Evolutionary conservation across 2,329 filamentous ascomycete genomes (phyloP).

Genomic region (Lasiodiplodia gonubiensis): DNA sequence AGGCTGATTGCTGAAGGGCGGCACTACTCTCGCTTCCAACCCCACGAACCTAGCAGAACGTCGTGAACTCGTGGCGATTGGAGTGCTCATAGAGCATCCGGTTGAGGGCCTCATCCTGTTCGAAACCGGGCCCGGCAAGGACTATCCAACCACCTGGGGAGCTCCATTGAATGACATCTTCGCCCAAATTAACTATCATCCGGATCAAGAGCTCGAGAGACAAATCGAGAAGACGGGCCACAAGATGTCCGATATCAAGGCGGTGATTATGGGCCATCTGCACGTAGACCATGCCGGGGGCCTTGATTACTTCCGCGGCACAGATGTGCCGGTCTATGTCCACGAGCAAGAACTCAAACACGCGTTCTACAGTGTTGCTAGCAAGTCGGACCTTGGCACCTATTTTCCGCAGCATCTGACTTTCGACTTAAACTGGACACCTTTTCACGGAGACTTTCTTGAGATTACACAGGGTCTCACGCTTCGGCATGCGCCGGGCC

Average conservation of each 20-base stretch:
- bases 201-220: constrained; percentile 34
- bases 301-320: constrained; percentile 43
- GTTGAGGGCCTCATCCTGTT: constrained; percentile 45
- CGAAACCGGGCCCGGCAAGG: constrained; percentile 43
- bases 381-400: constrained; percentile 40
- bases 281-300: constrained; percentile 47
- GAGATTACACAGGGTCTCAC: constrained; percentile 44
- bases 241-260: constrained; percentile 41
- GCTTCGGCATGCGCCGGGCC: constrained; percentile 44
- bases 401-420: constrained; percentile 46
- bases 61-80: constrained; percentile 41
- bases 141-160: constrained; percentile 40
- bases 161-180: constrained; percentile 43
- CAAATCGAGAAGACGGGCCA: constrained; percentile 42
- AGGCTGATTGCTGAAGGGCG: constrained; percentile 31
- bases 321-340: constrained; percentile 44
- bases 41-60: constrained; percentile 36
- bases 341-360: constrained; percentile 47
- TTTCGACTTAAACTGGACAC: constrained; percentile 46
- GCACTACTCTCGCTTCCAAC: constrained; percentile 38
- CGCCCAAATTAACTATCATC: constrained; percentile 38
- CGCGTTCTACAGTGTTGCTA: constrained; percentile 46
- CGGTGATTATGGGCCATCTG: constrained; percentile 46
- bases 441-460: constrained; percentile 41
- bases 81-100: constrained; percentile 39